A percentile compares a stretch with the other conserved stretches of the same genome.
These are phyloP conservation scores for Suillus lakei DNA, from an alignment of 768 basidiomycete species.

Conservation along the genomic window DNA sequence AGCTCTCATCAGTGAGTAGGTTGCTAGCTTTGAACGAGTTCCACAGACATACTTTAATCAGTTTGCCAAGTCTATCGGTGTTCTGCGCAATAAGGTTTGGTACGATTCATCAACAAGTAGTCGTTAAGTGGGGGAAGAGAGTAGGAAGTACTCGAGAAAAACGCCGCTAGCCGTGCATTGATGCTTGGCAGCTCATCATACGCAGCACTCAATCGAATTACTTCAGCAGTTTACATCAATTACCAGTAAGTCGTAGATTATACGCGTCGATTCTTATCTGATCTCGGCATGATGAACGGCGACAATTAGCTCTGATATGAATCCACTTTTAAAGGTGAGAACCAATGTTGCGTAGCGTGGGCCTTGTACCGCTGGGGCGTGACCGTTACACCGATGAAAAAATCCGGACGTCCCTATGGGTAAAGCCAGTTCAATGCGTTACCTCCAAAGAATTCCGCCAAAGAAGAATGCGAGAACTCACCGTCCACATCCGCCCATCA, in stretches of 20 bases:
- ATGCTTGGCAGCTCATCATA: background rate
- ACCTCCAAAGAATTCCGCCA: slow-evolving; percentile 1
- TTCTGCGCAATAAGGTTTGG: background rate
- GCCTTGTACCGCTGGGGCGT: background rate
- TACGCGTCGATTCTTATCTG: background rate
- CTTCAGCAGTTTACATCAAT: background rate
- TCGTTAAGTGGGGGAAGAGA: background rate
- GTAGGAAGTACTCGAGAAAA: background rate
- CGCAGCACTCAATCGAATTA: background rate
- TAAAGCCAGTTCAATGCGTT: background rate
- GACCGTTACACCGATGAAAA: background rate
- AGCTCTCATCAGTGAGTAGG: background rate
- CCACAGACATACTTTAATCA: background rate
- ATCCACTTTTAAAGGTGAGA: background rate
- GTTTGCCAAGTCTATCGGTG: background rate
- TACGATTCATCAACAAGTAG: background rate
- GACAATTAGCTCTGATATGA: background rate
- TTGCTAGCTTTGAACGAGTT: background rate
- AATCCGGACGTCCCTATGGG: background rate
- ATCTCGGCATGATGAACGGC: background rate
- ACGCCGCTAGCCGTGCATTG: background rate
- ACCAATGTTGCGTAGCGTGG: slow-evolving; percentile 3
- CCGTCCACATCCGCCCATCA: slow-evolving; percentile 59
- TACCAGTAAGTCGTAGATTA: background rate
- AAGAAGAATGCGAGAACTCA: slow-evolving; percentile 35